Evolutionary conservation across 2,329 filamentous ascomycete species (phyloP).

Genomic region (Pseudogymnoascus sp.): DNA sequence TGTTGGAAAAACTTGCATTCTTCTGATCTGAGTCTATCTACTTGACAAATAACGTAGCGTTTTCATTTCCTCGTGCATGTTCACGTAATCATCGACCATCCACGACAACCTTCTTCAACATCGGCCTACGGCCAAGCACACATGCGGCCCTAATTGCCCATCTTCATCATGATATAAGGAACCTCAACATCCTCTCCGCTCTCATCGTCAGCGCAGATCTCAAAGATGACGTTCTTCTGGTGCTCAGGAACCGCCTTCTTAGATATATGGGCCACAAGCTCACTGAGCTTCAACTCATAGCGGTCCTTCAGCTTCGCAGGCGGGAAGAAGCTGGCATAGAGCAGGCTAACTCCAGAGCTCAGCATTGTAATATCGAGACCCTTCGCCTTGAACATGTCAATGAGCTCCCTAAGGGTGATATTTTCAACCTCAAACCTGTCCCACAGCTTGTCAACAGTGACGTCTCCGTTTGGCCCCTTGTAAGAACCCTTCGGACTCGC

Average conservation of each 20-base stretch:
- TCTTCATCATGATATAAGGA: slow-evolving; percentile 87
- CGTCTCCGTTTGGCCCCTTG: slow-evolving; percentile 67
- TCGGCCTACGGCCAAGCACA: not conserved
- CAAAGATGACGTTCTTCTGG: slow-evolving; percentile 93
- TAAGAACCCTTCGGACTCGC: slow-evolving; percentile 90
- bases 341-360: slow-evolving; percentile 89
- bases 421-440: slow-evolving; percentile 90
- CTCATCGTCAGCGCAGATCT: slow-evolving; percentile 85
- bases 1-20: not conserved
- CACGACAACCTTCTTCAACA: not conserved
- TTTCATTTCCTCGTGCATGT: slow-evolving; percentile 4
- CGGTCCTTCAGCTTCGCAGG: slow-evolving; percentile 72
- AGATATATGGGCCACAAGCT: slow-evolving; percentile 79
- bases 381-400: slow-evolving; percentile 72
- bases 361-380: slow-evolving; percentile 86
- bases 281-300: slow-evolving; percentile 73
- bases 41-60: slow-evolving; percentile 4
- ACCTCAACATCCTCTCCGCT: slow-evolving; percentile 93
- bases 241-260: slow-evolving; percentile 88
- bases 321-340: slow-evolving; percentile 91
- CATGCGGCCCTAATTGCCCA: slow-evolving; percentile 19
- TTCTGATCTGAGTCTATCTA: slow-evolving; percentile 6
- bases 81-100: not conserved
- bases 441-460: slow-evolving; percentile 93
- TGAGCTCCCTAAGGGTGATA: slow-evolving; percentile 75